These are phyloP conservation scores for Parmelia sp. DNA, from an alignment of 495 filamentous ascomycete genomes.

Conservation along the genomic window DNA sequence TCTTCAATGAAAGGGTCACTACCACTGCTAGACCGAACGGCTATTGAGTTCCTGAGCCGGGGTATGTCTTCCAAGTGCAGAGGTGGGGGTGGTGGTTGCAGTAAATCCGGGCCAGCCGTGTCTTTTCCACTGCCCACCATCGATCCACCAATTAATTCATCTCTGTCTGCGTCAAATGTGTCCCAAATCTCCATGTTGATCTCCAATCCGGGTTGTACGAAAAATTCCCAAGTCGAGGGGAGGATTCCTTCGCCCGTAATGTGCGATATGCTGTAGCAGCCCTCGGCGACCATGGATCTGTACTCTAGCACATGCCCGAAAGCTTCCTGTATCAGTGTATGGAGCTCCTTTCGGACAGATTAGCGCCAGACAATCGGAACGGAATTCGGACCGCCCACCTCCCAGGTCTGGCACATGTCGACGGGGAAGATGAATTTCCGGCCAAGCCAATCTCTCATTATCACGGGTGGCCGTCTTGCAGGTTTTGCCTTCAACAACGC, in stretches of 20 bases:
- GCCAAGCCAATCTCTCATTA: conserved; percentile 1
- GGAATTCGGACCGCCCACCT: background rate
- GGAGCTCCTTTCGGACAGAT: background rate
- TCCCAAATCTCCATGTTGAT: background rate
- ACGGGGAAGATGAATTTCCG: conserved; percentile 5
- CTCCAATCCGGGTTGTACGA: conserved; percentile 5
- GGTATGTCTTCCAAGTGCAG: too few relatives aligned
- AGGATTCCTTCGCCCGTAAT: conserved; percentile 1
- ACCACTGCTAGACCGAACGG: background rate
- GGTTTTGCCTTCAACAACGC: background rate
- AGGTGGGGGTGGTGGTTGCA: background rate
- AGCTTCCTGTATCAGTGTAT: conserved; percentile 5
- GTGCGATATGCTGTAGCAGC: conserved; percentile 1
- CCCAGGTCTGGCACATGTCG: conserved; percentile 2
- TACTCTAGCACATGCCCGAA: background rate
- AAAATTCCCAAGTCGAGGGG: background rate
- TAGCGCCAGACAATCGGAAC: background rate
- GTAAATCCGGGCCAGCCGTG: background rate
- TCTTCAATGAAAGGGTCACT: background rate
- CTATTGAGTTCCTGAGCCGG: background rate
- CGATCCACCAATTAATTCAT: background rate
- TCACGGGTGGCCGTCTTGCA: background rate
- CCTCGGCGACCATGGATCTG: background rate
- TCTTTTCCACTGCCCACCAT: background rate
- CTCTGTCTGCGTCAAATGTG: background rate